Evolutionary conservation across 257 asterid genomes (phyloP), one percentile per base, ranked within the genome.

Genomic region (Solanum tacnaense): DNA sequence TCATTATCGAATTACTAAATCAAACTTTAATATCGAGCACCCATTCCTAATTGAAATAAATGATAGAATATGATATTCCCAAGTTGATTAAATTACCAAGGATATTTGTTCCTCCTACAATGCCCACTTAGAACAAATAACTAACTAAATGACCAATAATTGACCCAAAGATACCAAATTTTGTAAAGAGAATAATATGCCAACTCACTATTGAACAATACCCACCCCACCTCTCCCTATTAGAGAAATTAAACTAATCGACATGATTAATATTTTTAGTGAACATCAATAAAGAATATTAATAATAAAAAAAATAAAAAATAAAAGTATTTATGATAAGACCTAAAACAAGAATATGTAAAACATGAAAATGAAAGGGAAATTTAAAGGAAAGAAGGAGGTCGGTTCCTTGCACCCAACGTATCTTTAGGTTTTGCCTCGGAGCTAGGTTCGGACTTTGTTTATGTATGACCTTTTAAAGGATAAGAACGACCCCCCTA

Each of bases 401-500:
- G 81, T 87, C 86, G 52, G 89, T 87, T 65, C 86, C 89, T 87
- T 87, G 76, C 81, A 65, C 86, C 78, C 29, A 87, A 87, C 89
- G 89, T 87, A 87, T 78, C 67, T 87, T 23, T 36, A 46, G 89
- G 89, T 25, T 75, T 76, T 13, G 89, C 85, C 7, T 87, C 79
- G 89, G 89, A 87, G 6, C 79, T 87, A 76, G 89, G 79, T 78
- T 87, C 86, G 89, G 85, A n/a, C 32, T 25, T 76, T 60, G 86
- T 76, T 34, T 76, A 87, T 87, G 68, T 86, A 70, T 75, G 85
- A 49, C 44, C 65, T 76, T 60, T 87, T 75, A 75, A 29, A 87
- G 76, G 89, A 76, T 87, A 87, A 87, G 89, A 87, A 75, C 86
- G 89, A 87, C 76, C 89, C 60, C 39, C 82, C 1, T 1, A 20